Base-by-base conservation (phyloP, 1,139 yeast species). In the Yamadazyma triangularis region DNA sequence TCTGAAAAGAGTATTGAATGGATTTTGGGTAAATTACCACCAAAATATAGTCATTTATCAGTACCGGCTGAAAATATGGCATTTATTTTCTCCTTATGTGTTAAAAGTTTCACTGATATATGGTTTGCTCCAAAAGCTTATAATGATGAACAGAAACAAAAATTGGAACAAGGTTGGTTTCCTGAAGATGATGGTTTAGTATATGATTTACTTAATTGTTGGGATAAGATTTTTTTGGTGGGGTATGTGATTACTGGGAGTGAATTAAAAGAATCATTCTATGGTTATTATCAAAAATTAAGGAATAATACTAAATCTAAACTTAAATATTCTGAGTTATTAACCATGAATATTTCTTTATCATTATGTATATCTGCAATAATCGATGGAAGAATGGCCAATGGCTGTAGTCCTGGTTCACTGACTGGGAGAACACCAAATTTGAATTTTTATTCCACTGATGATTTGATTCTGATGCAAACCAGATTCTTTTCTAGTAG, bases 91-190 rank as follows among this genome's bases (percentile, higher is more conserved):
- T 44, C 48, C 16, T 32, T 40, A n/a, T 52, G 53, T 24, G 35
- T 56, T 27, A 48, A 48, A 30, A 32, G 47, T 3, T 51, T 56
- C 25, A 39, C 51, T 19, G 38, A 48, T 22, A 50, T 50, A 29
- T 66, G 70, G 68, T 47, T 58, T 18, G 60, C 59, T 20, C 61
- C 64, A 5, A 57, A 60, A 3, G 38, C 50, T 3, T 37, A 46
- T 18, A 59, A 55, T 31, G 37, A 39, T 9, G 47, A 48, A n/a
- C 48, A 36, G 23, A 45, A 48, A 7, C 33, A 30, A 20, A 39
- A 47, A 24, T 32, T 60, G 18, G 35, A 50, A 18, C 50, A 48
- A 20, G 44, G 51, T 4, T 62, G 64, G 4, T 57, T 66, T 31
- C 64, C 69, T 4, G 44, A 44, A 5, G 56, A 59, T 28, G 39